phyloP scores from a whole-genome alignment of 495 filamentous ascomycete genomes.

The Parathielavia hyrcaniae region DNA sequence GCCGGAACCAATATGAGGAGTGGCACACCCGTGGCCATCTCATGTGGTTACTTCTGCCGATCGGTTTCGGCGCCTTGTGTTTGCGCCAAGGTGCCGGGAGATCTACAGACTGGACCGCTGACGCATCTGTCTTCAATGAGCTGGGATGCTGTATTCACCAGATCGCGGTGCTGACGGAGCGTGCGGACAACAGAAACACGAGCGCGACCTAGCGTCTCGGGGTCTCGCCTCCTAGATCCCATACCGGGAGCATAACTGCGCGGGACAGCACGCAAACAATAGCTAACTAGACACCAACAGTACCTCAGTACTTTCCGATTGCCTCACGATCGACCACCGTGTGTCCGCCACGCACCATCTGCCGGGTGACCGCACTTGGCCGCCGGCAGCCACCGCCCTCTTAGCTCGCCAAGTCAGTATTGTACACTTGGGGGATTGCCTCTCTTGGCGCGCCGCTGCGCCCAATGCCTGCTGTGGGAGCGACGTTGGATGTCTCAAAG shows the following conservation, averaged over 20 bases:
- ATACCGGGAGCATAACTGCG: neutral
- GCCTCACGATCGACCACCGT: neutral
- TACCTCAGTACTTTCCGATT: neutral
- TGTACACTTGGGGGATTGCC: slow-evolving; percentile 25
- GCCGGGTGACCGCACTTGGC: slow-evolving; percentile 14
- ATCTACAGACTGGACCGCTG: no score
- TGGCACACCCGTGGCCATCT: neutral
- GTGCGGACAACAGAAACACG: no score
- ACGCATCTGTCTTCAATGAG: no score
- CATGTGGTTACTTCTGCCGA: no score
- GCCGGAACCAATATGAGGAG: neutral
- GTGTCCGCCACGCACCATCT: slow-evolving; percentile 17
- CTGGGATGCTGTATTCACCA: neutral
- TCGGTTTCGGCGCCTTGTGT: no score
- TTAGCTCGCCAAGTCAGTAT: slow-evolving; percentile 26
- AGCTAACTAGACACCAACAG: no score
- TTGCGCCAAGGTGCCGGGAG: no score
- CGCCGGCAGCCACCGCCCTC: slow-evolving; percentile 3
- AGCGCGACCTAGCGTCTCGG: no score
- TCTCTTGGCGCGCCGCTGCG: slow-evolving; percentile 24
- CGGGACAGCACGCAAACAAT: no score
- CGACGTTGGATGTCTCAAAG: slow-evolving; percentile 1
- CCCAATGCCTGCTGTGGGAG: neutral
- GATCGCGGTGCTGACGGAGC: no score
- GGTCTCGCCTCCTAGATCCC: neutral